Percentiles rank a stretch among this genome's conserved stretches.
Evolutionary conservation across 2,329 filamentous ascomycete species (phyloP).

Genomic region (Fusarium solani-melongenae): DNA sequence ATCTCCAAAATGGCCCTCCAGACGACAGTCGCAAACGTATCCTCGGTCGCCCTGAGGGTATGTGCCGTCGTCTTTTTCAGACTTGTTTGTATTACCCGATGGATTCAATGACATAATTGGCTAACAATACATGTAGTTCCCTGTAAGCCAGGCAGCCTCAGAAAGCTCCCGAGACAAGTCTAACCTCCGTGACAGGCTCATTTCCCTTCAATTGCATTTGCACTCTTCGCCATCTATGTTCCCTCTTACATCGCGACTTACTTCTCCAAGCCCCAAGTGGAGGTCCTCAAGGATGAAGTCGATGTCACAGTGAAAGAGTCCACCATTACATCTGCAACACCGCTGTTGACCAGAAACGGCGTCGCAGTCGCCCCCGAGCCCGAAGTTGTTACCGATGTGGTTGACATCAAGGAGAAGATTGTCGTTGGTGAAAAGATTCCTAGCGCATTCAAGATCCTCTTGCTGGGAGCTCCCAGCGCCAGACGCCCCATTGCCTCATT

Average conservation of each 20-base stretch:
- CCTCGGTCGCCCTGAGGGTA: constrained; percentile 53
- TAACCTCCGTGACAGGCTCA: constrained; percentile 46
- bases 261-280: constrained; percentile 65
- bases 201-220: constrained; percentile 65
- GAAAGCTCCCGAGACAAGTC: constrained; percentile 14
- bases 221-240: constrained; percentile 74
- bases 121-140: constrained; percentile 47
- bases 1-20: constrained; percentile 46
- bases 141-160: constrained; percentile 43
- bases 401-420: constrained; percentile 73
- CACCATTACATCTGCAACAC: constrained; percentile 43
- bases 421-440: constrained; percentile 67
- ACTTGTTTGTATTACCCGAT: constrained; percentile 45
- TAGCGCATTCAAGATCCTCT: constrained; percentile 71
- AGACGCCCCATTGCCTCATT: constrained; percentile 74
- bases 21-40: constrained; percentile 46
- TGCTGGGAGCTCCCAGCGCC: constrained; percentile 81
- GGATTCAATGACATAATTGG: neutral
- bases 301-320: constrained; percentile 66
- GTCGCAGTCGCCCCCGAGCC: constrained; percentile 43
- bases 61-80: constrained; percentile 51
- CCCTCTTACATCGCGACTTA: constrained; percentile 71
- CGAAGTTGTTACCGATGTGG: constrained; percentile 58
- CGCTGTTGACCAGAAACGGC: constrained; percentile 47
- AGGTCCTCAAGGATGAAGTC: constrained; percentile 70